Base-by-base conservation (phyloP, 805 yeast species). In the Torulaspora microellipsoides region DNA sequence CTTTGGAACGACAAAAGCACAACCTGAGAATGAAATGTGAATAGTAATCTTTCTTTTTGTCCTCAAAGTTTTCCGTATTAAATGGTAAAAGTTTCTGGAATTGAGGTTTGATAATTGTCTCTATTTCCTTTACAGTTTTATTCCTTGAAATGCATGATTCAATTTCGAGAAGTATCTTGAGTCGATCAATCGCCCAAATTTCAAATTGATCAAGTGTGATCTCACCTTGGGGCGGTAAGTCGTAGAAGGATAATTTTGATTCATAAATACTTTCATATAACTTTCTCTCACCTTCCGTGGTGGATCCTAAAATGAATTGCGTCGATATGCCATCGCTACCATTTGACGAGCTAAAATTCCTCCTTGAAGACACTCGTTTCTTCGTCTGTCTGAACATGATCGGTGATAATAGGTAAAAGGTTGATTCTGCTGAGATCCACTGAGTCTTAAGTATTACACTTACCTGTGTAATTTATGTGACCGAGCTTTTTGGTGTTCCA, bases 181-280 rank as follows among this genome's bases (percentile, higher is more conserved):
- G 71, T 47, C 99, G 70, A 58, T 91, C 98, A 42, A 93, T 83
- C 4, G 98, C 98, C 96, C 97, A 93, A 4, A 75, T 73, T 66
- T 93, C 99, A 65, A 93, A 93, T 56, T 93, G 86, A 51, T 90
- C 97, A 13, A 93, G 65, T 0, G 97, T 87, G 55, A 93, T 81
- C 64, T 93, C 98, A 11, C 82, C 80, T 27, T 74, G 66, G 0
- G 98, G 98, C 9, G 95, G 93, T 5, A 69, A 51, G 20, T 71
- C 76, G 65, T 93, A 93, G 56, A 91, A 78, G 15, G 87, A 80
- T 38, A 93, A 69, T 39, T 95, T 72, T 30, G 77, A 69, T 9
- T 79, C 75, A 59, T 83, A 80, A 32, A 72, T 55, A 50, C 58
- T 54, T 43, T 62, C 64, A 40, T 65, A 61, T 48, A 63, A 67